Percentiles rank a stretch among this genome's conserved stretches.
These are phyloP conservation scores for Ceratobasidium sp. DNA, from an alignment of 1,284 basidiomycete genomes.

Conservation along the genomic window DNA sequence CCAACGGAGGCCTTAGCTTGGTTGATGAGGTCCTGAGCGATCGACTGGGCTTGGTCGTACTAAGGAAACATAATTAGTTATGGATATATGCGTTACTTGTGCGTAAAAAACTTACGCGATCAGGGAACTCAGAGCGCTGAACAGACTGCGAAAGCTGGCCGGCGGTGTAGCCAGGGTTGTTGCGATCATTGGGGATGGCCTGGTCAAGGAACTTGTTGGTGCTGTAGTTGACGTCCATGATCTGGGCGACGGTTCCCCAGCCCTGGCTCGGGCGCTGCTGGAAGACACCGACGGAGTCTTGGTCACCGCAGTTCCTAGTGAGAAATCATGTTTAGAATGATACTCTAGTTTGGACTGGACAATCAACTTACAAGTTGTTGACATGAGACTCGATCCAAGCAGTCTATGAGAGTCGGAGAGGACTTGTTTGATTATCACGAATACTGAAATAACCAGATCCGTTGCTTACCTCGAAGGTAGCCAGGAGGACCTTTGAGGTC, in stretches of 20 bases:
- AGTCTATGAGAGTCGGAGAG: constrained; percentile 8
- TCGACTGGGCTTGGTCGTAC: constrained; percentile 43
- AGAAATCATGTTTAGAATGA: background rate
- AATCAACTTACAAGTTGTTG: constrained; percentile 35
- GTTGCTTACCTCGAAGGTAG: constrained; percentile 33
- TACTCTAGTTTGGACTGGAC: too few species aligned
- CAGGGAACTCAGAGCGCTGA: constrained; percentile 43
- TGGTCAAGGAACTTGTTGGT: constrained; percentile 42
- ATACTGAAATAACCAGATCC: background rate
- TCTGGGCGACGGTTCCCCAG: constrained; percentile 47
- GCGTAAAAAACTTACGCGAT: constrained; percentile 24
- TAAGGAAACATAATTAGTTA: background rate
- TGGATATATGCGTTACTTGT: background rate
- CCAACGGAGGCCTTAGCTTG: constrained; percentile 28
- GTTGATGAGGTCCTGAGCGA: constrained; percentile 31
- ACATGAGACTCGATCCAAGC: constrained; percentile 42
- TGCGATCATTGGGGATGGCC: constrained; percentile 36
- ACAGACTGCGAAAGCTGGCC: constrained; percentile 44
- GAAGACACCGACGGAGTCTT: constrained; percentile 47
- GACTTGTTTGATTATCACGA: background rate
- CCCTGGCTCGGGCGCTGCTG: constrained; percentile 48
- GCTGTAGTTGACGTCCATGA: constrained; percentile 46
- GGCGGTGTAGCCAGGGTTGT: constrained; percentile 37
- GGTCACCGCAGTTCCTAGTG: constrained; percentile 43
- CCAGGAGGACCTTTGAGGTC: constrained; percentile 34